phyloP scores from a whole-genome alignment of 805 yeast species.

The Wickerhamiella brachini region DNA sequence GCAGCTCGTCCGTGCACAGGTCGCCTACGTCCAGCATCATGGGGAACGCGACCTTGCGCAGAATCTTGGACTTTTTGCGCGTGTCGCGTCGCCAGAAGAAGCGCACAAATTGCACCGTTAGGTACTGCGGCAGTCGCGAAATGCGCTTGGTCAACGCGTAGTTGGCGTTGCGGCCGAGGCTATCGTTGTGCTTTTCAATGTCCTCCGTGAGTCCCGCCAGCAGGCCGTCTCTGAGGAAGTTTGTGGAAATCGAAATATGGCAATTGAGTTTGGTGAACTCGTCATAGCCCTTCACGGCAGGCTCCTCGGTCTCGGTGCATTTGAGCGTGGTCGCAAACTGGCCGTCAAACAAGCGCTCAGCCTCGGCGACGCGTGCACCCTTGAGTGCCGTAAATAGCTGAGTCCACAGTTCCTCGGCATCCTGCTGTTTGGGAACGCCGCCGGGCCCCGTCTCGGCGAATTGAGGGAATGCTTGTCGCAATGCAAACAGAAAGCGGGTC shows the following conservation, averaged over 20 bases:
- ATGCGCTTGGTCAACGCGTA: constrained; percentile 48
- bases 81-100: constrained; percentile 94
- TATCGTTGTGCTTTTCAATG: constrained; percentile 63
- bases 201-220: constrained; percentile 59
- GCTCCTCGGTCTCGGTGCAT: constrained; percentile 36
- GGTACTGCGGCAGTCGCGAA: constrained; percentile 68
- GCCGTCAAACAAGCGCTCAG: constrained; percentile 46
- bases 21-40: constrained; percentile 82
- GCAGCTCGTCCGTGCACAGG: constrained; percentile 66
- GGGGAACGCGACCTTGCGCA: constrained; percentile 91
- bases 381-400: constrained; percentile 47
- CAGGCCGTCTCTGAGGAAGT: constrained; percentile 78
- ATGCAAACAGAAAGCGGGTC: constrained; percentile 37
- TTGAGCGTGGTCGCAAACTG: constrained; percentile 48
- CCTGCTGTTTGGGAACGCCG: constrained; percentile 86
- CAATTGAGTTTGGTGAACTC: constrained; percentile 66
- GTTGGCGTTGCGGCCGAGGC: constrained; percentile 53
- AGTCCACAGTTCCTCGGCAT: constrained; percentile 92
- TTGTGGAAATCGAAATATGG: constrained; percentile 75
- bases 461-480: constrained; percentile 65
- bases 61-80: constrained; percentile 77
- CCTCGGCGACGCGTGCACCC: constrained; percentile 24
- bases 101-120: constrained; percentile 85
- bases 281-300: constrained; percentile 41
- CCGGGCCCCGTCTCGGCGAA: constrained; percentile 57